Evolutionary conservation across 1,284 basidiomycete genomes (phyloP).

Genomic region (Caloboletus inedulis): DNA sequence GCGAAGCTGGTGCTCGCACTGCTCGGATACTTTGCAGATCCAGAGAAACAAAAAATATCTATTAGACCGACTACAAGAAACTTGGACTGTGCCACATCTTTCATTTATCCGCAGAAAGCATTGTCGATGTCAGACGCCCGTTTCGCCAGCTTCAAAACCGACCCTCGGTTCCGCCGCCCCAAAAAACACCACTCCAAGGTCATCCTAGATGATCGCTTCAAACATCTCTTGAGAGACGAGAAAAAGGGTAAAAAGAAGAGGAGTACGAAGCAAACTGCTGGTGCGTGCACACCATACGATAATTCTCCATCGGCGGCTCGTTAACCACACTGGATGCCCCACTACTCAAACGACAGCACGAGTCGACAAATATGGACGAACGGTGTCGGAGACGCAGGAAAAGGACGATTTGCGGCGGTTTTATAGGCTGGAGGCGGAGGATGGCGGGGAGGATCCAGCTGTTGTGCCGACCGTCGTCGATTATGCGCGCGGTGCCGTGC

Average conservation of each 20-base stretch:
- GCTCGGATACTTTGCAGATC: background rate
- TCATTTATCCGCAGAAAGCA: background rate
- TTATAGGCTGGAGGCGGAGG: conserved; percentile 68
- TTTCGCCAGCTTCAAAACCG: conserved; percentile 84
- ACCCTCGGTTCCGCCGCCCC: conserved; percentile 89
- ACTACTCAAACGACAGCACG: conserved; percentile 39
- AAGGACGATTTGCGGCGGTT: conserved; percentile 79
- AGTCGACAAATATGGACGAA: conserved; percentile 92
- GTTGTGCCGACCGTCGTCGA: conserved; percentile 53
- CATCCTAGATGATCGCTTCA: conserved; percentile 93
- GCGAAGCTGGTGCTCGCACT: too few species aligned
- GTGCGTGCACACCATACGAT: conserved; percentile 29
- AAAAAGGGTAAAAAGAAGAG: conserved; percentile 42
- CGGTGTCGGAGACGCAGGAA: conserved; percentile 65
- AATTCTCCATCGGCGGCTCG: background rate
- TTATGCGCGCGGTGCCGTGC: conserved; percentile 86
- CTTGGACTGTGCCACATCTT: background rate
- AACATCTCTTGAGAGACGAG: conserved; percentile 63
- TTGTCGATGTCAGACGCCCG: conserved; percentile 68
- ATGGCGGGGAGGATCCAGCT: conserved; percentile 33
- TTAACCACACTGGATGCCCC: background rate
- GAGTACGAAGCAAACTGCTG: conserved; percentile 34
- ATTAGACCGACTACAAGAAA: background rate
- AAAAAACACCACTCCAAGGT: conserved; percentile 82
- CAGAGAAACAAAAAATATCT: background rate